Evolutionary conservation across 2,329 filamentous ascomycete species (phyloP).

Genomic region (Beauveria bassiana): DNA sequence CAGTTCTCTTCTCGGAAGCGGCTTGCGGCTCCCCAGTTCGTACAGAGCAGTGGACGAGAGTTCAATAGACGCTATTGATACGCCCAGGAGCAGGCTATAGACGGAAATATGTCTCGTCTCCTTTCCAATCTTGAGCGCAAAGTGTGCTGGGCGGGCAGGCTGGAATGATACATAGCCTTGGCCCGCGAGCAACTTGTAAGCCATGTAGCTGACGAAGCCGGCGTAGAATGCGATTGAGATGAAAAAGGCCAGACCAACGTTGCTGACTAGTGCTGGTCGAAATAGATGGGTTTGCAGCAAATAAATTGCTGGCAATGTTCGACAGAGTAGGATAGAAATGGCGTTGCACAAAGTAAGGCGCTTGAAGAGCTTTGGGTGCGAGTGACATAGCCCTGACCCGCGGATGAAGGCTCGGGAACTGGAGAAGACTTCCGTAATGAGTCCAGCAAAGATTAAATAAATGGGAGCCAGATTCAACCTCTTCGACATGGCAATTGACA

Average conservation of each 20-base stretch:
- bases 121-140: neutral
- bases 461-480: neutral
- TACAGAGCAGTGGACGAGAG: neutral
- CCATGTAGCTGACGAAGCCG: neutral
- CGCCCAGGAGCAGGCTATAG: conserved; percentile 3
- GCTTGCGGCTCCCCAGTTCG: neutral
- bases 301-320: neutral
- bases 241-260: neutral
- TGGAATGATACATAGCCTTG: neutral
- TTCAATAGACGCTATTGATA: neutral
- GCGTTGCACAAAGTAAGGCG: neutral
- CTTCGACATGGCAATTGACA: neutral
- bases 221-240: neutral
- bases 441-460: conserved; percentile 12
- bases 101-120: neutral
- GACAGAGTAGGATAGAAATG: neutral
- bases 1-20: neutral
- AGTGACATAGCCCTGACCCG: neutral
- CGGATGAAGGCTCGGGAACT: conserved; percentile 9
- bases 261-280: neutral
- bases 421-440: conserved; percentile 12
- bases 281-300: neutral
- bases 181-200: neutral
- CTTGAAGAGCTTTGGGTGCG: neutral
- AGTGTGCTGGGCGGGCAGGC: neutral